Percentiles rank a stretch among this genome's conserved stretches.
These are phyloP conservation scores for Aspergillus taichungensis DNA, from an alignment of 495 filamentous ascomycete genomes.

Conservation along the genomic window DNA sequence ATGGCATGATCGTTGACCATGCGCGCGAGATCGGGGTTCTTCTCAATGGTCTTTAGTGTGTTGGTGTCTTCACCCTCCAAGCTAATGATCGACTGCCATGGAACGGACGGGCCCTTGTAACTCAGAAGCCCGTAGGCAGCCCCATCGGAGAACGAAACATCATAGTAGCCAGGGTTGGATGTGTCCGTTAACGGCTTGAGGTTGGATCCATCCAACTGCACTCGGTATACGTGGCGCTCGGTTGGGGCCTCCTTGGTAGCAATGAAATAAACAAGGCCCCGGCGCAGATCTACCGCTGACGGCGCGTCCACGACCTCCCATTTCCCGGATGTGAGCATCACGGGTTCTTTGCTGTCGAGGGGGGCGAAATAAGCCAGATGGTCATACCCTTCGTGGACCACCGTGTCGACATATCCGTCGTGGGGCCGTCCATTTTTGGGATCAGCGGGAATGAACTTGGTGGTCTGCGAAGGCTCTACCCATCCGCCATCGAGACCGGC, in stretches of 20 bases:
- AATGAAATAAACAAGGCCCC: slow-evolving; percentile 83
- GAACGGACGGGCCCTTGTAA: slow-evolving; percentile 77
- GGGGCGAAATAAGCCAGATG: slow-evolving; percentile 95
- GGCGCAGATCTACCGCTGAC: slow-evolving; percentile 74
- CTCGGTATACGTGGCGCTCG: slow-evolving; percentile 83
- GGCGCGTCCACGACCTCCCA: slow-evolving; percentile 93
- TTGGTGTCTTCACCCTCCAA: slow-evolving; percentile 57
- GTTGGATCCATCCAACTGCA: slow-evolving; percentile 69
- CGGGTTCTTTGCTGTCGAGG: slow-evolving; percentile 67
- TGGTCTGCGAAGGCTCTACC: slow-evolving; percentile 90
- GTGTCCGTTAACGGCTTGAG: slow-evolving; percentile 66
- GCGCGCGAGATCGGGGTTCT: slow-evolving; percentile 60
- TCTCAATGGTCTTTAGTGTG: slow-evolving; percentile 64
- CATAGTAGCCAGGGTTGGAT: slow-evolving; percentile 72
- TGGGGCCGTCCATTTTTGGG: slow-evolving; percentile 63
- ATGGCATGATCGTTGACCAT: slow-evolving; percentile 69
- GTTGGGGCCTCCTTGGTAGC: slow-evolving; percentile 80
- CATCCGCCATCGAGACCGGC: slow-evolving; percentile 82
- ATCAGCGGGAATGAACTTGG: slow-evolving; percentile 79
- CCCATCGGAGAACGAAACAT: slow-evolving; percentile 74
- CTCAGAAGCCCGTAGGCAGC: slow-evolving; percentile 73
- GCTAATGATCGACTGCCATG: slow-evolving; percentile 85
- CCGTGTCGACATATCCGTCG: slow-evolving; percentile 88
- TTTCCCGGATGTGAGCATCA: slow-evolving; percentile 75
- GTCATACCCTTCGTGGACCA: slow-evolving; percentile 80